These are phyloP conservation scores for Ustilago bromivora DNA, from an alignment of 1,284 basidiomycete genomes.

Conservation along the genomic window DNA sequence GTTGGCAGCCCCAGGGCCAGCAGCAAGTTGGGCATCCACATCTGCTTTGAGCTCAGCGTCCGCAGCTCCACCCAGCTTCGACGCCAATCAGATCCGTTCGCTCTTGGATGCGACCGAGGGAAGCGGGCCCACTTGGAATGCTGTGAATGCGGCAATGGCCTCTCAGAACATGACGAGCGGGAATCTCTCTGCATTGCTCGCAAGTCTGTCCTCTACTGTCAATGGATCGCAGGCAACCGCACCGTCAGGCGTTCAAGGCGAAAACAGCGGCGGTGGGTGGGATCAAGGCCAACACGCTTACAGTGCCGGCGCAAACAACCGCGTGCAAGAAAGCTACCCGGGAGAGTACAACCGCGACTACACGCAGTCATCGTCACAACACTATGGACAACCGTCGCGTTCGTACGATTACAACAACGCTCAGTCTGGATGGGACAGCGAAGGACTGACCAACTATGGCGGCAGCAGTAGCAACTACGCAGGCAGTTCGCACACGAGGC, in stretches of 20 bases:
- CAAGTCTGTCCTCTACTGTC: conserved; percentile 19
- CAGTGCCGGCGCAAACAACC: not conserved
- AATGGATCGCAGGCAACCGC: not conserved
- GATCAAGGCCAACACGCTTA: conserved; percentile 16
- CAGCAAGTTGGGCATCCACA: not conserved
- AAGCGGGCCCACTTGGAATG: conserved; percentile 3
- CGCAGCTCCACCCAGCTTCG: conserved; percentile 20
- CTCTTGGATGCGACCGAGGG: conserved; percentile 31
- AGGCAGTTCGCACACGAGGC: conserved; percentile 19
- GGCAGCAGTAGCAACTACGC: conserved; percentile 10
- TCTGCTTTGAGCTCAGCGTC: not conserved
- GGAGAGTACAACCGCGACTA: conserved; percentile 37
- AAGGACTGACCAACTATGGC: conserved; percentile 4
- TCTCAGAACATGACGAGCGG: conserved; percentile 9
- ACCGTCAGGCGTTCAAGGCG: too few relatives aligned
- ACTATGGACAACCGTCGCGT: not conserved
- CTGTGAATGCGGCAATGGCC: conserved; percentile 20
- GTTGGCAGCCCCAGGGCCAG: not conserved
- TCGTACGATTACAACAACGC: not conserved
- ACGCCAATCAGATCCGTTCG: conserved; percentile 27
- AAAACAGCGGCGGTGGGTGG: conserved; percentile 1
- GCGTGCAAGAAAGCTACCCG: conserved; percentile 29
- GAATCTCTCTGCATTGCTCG: conserved; percentile 30
- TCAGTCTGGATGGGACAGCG: not conserved
- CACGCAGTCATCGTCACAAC: not conserved